These are phyloP conservation scores for Aspergillus sp. DNA, from an alignment of 2,329 filamentous ascomycete genomes.

Conservation along the genomic window DNA sequence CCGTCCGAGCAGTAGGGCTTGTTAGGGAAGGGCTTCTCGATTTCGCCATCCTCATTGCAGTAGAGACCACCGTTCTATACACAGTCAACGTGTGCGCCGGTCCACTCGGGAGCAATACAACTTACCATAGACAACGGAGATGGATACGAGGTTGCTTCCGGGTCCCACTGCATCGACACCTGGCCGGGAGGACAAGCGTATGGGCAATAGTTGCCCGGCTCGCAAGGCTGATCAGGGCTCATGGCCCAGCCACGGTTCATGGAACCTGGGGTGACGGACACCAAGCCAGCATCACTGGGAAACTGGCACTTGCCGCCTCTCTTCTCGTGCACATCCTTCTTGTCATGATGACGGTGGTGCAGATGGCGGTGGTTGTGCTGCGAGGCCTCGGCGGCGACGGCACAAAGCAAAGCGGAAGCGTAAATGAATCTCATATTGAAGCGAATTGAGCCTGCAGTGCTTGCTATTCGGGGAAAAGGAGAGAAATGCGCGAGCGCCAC, in stretches of 20 bases:
- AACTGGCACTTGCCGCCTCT: conserved; percentile 62
- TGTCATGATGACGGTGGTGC: conserved; percentile 24
- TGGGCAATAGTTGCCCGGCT: conserved; percentile 69
- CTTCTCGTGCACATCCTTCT: conserved; percentile 45
- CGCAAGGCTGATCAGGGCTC: conserved; percentile 71
- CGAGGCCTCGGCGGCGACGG: conserved; percentile 37
- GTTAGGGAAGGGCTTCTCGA: conserved; percentile 67
- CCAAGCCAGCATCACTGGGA: conserved; percentile 65
- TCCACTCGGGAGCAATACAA: conserved; percentile 14
- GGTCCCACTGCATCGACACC: conserved; percentile 78
- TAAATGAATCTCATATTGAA: conserved; percentile 36
- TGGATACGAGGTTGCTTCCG: conserved; percentile 62
- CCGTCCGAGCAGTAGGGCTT: conserved; percentile 70
- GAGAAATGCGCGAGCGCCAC: conserved; percentile 1
- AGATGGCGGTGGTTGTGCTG: conserved; percentile 24
- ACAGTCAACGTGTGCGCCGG: neutral
- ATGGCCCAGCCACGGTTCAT: conserved; percentile 77
- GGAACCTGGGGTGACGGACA: conserved; percentile 63
- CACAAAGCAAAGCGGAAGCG: conserved; percentile 36
- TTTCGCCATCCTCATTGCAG: conserved; percentile 65
- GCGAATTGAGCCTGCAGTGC: conserved; percentile 5
- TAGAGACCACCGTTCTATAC: conserved; percentile 70
- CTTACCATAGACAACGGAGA: conserved; percentile 73
- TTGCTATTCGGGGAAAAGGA: neutral
- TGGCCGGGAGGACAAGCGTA: conserved; percentile 74